Percentiles rank a stretch among this genome's conserved stretches.
Evolutionary conservation across 495 filamentous ascomycete species (phyloP).

Genomic region (Daldinia loculata): DNA sequence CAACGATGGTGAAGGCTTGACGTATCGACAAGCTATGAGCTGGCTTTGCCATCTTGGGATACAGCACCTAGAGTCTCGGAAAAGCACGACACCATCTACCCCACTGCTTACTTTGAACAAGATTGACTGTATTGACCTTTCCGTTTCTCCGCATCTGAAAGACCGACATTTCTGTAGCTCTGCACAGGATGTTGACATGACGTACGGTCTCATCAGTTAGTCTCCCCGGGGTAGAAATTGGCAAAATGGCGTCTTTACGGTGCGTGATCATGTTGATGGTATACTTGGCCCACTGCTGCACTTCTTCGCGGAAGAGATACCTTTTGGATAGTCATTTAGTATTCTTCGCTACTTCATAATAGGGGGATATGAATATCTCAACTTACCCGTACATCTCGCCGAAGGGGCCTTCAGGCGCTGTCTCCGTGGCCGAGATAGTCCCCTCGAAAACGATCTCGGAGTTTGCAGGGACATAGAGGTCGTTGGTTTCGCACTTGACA

Average conservation of each 20-base stretch:
- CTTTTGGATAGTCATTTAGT: not conserved
- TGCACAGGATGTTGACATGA: not conserved
- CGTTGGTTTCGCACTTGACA: not conserved
- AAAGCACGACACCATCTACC: not conserved
- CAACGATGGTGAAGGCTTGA: not conserved
- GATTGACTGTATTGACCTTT: not conserved
- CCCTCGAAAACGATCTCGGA: not conserved
- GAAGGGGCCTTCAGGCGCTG: not conserved
- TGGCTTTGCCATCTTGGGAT: not conserved
- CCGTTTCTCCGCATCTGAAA: not conserved
- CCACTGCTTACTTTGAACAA: not conserved
- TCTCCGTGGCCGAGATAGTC: not conserved
- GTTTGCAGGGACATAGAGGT: not conserved
- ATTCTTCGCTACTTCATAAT: too few species aligned
- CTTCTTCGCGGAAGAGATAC: not conserved
- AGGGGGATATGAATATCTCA: not conserved
- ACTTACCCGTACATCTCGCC: not conserved
- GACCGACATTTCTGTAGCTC: not conserved
- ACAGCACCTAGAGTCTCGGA: not conserved
- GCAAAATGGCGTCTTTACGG: not conserved
- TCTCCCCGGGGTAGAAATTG: not conserved
- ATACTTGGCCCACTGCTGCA: not conserved
- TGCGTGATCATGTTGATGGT: not conserved
- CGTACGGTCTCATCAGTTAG: not conserved
- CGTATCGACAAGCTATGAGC: not conserved